phyloP scores from a whole-genome alignment of 2,329 filamentous ascomycete genomes.

The Amauroascus niger region DNA sequence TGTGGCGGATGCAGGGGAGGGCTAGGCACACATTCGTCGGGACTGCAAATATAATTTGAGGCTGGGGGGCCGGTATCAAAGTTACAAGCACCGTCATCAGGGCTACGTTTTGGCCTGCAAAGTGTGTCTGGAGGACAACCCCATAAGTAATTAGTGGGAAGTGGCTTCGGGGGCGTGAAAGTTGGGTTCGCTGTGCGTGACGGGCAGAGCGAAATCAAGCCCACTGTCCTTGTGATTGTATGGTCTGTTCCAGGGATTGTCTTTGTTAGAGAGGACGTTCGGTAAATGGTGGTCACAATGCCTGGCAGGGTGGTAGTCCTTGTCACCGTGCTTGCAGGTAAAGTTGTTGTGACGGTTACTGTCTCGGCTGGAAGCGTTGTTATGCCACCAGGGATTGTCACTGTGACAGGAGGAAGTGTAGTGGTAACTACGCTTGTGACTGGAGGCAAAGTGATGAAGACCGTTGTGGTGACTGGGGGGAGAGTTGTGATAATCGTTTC shows the following conservation, averaged over 20 bases:
- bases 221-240: constrained; percentile 6
- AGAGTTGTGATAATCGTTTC: constrained; percentile 10
- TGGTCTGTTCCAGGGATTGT: constrained; percentile 10
- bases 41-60: constrained; percentile 31
- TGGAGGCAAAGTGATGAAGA: constrained; percentile 9
- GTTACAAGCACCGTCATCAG: constrained; percentile 29
- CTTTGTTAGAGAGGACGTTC: constrained; percentile 14
- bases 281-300: constrained; percentile 13
- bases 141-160: constrained; percentile 27
- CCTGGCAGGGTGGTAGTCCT: constrained; percentile 17
- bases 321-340: constrained; percentile 18
- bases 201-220: constrained; percentile 24
- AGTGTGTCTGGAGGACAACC: constrained; percentile 38
- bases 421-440: constrained; percentile 3
- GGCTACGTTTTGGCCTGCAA: constrained; percentile 29
- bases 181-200: constrained; percentile 25
- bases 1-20: constrained; percentile 24
- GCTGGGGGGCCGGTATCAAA: constrained; percentile 35
- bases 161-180: constrained; percentile 22
- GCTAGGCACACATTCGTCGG: constrained; percentile 32
- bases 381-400: constrained; percentile 15
- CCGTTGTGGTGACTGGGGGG: constrained; percentile 8
- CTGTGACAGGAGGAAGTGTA: constrained; percentile 13
- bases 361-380: constrained; percentile 13
- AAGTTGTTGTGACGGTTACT: constrained; percentile 15